Conservation (phyloP, 495 filamentous ascomycete genomes). For the Friedmanniomyces simplex region DNA sequence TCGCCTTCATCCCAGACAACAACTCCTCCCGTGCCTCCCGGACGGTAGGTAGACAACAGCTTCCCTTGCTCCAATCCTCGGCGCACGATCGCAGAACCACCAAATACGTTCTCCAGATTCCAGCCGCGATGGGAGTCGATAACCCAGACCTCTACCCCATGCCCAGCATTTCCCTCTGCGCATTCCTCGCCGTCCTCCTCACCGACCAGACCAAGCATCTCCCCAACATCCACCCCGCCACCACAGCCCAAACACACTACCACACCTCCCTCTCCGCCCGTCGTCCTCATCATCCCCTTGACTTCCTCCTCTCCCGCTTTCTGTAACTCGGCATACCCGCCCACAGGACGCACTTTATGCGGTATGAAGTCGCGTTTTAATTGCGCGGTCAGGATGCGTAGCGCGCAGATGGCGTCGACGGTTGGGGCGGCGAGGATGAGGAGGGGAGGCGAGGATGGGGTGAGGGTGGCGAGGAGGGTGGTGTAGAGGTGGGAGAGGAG, state of each 20-base stretch:
- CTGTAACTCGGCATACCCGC: slow-evolving; percentile 83
- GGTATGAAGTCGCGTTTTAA: slow-evolving; percentile 94
- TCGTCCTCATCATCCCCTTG: slow-evolving; percentile 43
- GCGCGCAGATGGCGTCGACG: slow-evolving; percentile 90
- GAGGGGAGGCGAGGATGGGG: slow-evolving; percentile 76
- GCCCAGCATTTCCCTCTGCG: not conserved
- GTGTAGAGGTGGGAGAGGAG: slow-evolving; percentile 84
- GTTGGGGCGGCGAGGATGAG: slow-evolving; percentile 90
- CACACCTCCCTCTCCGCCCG: slow-evolving; percentile 64
- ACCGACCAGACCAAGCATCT: slow-evolving; percentile 50
- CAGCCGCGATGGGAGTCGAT: slow-evolving; percentile 85
- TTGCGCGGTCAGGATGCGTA: slow-evolving; percentile 80
- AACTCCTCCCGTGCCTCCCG: slow-evolving; percentile 72
- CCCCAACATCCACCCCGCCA: slow-evolving; percentile 74
- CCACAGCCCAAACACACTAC: slow-evolving; percentile 90
- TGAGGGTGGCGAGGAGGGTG: slow-evolving; percentile 69
- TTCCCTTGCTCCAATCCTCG: slow-evolving; percentile 42
- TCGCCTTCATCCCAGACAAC: slow-evolving; percentile 94
- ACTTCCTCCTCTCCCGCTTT: slow-evolving; percentile 66
- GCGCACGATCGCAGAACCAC: slow-evolving; percentile 24
- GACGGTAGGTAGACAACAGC: slow-evolving; percentile 58
- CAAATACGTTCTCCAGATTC: slow-evolving; percentile 92
- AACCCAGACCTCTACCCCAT: slow-evolving; percentile 77
- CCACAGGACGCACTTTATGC: slow-evolving; percentile 94
- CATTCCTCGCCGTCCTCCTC: slow-evolving; percentile 46